phyloP scores from a whole-genome alignment of 2,329 filamentous ascomycete genomes.

The Elsinoe batatas region DNA sequence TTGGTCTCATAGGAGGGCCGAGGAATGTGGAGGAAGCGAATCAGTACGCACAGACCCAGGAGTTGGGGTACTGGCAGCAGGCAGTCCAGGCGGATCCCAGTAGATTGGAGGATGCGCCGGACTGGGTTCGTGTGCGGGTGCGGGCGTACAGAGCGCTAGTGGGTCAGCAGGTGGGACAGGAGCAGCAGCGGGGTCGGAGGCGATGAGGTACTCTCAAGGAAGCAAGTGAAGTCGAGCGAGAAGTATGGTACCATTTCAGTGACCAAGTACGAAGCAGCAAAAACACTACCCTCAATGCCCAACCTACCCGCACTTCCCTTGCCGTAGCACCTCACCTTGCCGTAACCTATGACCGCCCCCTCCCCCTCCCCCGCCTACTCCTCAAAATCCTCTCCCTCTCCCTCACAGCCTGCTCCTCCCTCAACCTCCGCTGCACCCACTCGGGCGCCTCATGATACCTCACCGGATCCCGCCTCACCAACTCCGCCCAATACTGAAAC shows the following conservation, averaged over 20 bases:
- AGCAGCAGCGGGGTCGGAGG: neutral
- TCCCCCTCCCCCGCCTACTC: too few species aligned
- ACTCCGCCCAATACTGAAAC: neutral
- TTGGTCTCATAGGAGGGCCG: neutral
- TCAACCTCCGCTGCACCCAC: neutral
- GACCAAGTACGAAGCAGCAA: too few species aligned
- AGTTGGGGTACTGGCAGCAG: neutral
- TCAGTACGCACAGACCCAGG: neutral
- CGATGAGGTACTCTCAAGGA: neutral
- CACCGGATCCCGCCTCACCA: neutral
- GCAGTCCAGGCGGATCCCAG: neutral
- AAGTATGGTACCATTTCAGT: too few species aligned
- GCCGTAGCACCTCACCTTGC: too few species aligned
- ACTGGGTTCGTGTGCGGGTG: neutral
- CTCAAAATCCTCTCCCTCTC: neutral
- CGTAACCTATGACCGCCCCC: too few species aligned
- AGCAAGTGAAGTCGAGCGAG: neutral
- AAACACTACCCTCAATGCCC: too few species aligned
- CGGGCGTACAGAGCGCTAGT: neutral
- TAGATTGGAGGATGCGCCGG: neutral
- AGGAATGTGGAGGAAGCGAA: neutral
- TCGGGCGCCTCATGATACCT: neutral
- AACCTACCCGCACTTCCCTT: too few species aligned
- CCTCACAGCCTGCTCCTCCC: neutral
- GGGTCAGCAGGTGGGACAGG: neutral